Base-by-base conservation (phyloP, 2,329 filamentous ascomycete genomes). In the Claviceps arundinis region DNA sequence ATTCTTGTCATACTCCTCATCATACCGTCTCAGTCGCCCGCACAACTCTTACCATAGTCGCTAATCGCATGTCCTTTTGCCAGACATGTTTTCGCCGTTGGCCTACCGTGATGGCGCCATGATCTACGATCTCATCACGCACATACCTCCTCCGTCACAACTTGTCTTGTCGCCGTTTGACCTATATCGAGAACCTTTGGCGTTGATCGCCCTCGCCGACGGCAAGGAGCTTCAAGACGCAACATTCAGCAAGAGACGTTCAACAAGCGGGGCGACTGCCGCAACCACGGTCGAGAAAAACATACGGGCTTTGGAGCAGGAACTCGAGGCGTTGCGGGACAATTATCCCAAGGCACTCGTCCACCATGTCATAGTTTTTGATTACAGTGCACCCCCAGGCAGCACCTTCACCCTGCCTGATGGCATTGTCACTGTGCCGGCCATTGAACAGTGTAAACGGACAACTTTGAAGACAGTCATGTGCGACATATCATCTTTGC, bases 61-160 rank as follows among this genome's bases (percentile, higher is more conserved):
- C 57, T 65, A 56, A 65, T 55, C 38, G 22, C 24, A 44, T 47
- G 50, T 37, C 50, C 19, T n/a, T 37, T 50, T 45, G 51, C 55
- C 66, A 95, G 89, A 89, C 68, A 90, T 93, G 83, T 96, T 97
- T 70, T 95, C 89, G 54, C 91, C 91, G 42, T 73, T 93, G 61
- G 87, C 86, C 14, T 95, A 93, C 67, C 89, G 89, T 11, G 80
- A 83, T 59, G 91, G 91, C 55, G 82, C 84, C 62, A 85, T 97
- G 55, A 77, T 96, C 61, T 96, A 93, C 75, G 86, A 95, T 65
- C 78, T 96, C 56, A 83, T 86, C 53, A 89, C 87, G 55, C 84
- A 89, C 61, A 74, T 85, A 52, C 85, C 89, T 24, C 82, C 87
- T n/a, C 77, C 82, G 37, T 88, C 87, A 37, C 88, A 95, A 64